A percentile compares a stretch with the other conserved stretches of the same genome.
phyloP scores from a whole-genome alignment of 2,329 filamentous ascomycete species.

The Arthrinium puccinioides region DNA sequence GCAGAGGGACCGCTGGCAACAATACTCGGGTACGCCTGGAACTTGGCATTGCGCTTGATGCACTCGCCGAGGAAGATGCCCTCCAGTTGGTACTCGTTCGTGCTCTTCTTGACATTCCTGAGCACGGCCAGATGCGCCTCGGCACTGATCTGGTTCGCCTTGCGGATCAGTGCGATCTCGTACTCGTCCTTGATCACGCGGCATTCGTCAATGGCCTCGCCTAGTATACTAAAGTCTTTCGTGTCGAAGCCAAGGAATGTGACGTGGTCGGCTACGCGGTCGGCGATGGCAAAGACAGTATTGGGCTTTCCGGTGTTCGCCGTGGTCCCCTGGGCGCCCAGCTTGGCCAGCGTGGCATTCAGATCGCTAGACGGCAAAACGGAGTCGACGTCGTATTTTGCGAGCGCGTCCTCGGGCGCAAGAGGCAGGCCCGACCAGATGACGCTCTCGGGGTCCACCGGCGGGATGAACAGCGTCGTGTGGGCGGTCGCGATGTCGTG shows the following conservation, averaged over 20 bases:
- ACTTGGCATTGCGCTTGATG: conserved; percentile 65
- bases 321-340: conserved; percentile 26
- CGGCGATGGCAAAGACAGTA: conserved; percentile 68
- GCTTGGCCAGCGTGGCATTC: conserved; percentile 59
- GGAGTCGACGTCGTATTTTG: conserved; percentile 74
- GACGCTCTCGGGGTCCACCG: conserved; percentile 78
- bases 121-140: conserved; percentile 59
- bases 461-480: conserved; percentile 85
- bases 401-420: conserved; percentile 64
- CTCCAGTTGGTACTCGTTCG: conserved; percentile 78
- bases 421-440: conserved; percentile 91
- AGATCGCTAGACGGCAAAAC: conserved; percentile 68
- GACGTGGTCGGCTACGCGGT: conserved; percentile 66
- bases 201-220: conserved; percentile 60
- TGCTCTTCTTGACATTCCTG: conserved; percentile 52
- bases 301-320: conserved; percentile 20
- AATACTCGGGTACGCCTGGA: conserved; percentile 85
- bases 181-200: conserved; percentile 69
- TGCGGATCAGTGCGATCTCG: conserved; percentile 65
- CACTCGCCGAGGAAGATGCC: conserved; percentile 72
- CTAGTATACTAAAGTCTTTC: conserved; percentile 49
- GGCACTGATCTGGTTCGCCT: conserved; percentile 65
- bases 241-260: conserved; percentile 64
- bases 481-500: conserved; percentile 71
- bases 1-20: conserved; percentile 74